Base-by-base conservation (phyloP, 2,329 filamentous ascomycete genomes). In the Rosellinia necatrix region DNA sequence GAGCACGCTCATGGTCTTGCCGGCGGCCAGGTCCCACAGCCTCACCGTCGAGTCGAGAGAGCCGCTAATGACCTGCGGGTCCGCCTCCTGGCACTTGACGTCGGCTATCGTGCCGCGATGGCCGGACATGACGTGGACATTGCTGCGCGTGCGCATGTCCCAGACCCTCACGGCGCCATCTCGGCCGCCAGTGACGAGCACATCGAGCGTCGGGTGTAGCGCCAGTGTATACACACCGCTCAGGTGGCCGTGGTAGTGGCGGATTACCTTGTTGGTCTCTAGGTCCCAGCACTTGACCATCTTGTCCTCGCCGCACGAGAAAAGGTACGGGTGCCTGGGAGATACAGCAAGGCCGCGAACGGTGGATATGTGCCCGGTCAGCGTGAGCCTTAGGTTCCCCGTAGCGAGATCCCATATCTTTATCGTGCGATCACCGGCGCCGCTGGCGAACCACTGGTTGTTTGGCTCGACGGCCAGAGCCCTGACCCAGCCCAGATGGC, bases 231-330 rank as follows among this genome's bases (percentile, higher is more conserved):
- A 99, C 3, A 99, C 94, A 62, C 94, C 94, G 66, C 91, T 96
- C 19, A 99, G 78, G 76, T 99, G 94, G 15, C 96, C 96, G 72
- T 99, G 94, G 73, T 97, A 99, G 75, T 97, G 92, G 34, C 93
- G 85, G 70, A 97, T 97, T 58, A 99, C 94, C 75, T 97, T 97
- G 78, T 99, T 99, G n/a, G 93, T 97, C 75, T 99, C 94, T 63
- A 99, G 78, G 77, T 99, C 94, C 94, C 94, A 99, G 76, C 94
- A 99, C 76, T 99, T 99, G 60, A 99, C 94, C 92, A 97, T 97
- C 79, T 99, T 99, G 73, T 99, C 94, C 75, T 99, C 94, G 56
- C 91, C 96, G 69, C 94, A 99, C 9, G 92, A 96, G 75, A 99
- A 99, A 8, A 99, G 82, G 70, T 99, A 99, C 0, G 94, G 96